Evolutionary conservation across 345 rosid genomes (phyloP).

Genomic region (Populus deltoides): DNA sequence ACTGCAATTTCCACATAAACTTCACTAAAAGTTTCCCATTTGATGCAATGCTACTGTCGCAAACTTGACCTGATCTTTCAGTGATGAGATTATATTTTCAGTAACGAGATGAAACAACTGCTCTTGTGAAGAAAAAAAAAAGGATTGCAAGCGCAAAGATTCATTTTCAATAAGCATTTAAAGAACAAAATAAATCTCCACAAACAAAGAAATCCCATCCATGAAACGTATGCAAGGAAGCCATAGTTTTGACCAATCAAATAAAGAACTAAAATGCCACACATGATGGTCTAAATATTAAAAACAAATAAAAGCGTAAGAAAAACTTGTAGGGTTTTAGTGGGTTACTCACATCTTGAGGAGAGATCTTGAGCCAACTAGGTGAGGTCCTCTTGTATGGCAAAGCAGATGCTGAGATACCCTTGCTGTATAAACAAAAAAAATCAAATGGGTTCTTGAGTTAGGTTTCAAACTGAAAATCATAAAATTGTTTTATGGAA

Average conservation of each 20-base stretch:
- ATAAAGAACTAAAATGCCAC: no score
- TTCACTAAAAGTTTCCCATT: background rate
- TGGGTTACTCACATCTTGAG: conserved; percentile 47
- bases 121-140: background rate
- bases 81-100: background rate
- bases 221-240: background rate
- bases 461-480: background rate
- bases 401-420: conserved; percentile 80
- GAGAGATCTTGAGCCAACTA: conserved; percentile 64
- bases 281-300: background rate
- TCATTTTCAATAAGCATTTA: background rate
- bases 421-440: conserved; percentile 41
- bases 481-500: background rate
- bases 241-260: background rate
- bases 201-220: background rate
- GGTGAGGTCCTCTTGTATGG: conserved; percentile 87
- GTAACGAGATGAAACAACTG: background rate
- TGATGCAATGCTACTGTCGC: background rate
- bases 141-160: background rate
- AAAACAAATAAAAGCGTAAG: background rate
- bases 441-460: background rate
- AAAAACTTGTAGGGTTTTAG: no score
- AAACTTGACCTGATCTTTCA: background rate
- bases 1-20: no score
- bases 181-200: background rate